Evolutionary conservation across 176 grass and related monocot genomes (phyloP).

Genomic region (Typha latifolia): DNA sequence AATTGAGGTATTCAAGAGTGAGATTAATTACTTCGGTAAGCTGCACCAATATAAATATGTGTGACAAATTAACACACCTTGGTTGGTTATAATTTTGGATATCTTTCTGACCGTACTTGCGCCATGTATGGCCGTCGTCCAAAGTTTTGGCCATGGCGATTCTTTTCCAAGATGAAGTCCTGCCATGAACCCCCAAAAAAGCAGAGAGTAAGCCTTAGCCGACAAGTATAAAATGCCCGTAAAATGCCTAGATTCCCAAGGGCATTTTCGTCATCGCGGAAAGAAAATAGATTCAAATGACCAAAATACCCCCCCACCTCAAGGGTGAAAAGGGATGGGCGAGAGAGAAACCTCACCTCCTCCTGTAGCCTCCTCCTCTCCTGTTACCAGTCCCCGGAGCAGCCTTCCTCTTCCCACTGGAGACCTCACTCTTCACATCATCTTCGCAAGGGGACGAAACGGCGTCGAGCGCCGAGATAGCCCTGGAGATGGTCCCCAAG

Average conservation of each 20-base stretch:
- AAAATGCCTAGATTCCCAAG: neutral
- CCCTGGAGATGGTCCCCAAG: slow-evolving; percentile 33
- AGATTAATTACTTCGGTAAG: too few species aligned
- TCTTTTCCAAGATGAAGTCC: neutral
- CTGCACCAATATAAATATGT: too few species aligned
- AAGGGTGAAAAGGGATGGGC: too few species aligned
- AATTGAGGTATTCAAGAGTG: too few species aligned
- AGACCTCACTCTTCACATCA: slow-evolving; percentile 39
- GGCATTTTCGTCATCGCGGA: neutral
- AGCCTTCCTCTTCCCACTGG: slow-evolving; percentile 47
- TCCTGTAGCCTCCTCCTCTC: slow-evolving; percentile 17
- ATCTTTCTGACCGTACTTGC: slow-evolving; percentile 84
- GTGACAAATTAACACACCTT: slow-evolving; percentile 25
- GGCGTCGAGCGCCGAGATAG: slow-evolving; percentile 23
- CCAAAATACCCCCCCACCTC: neutral
- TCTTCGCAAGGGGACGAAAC: slow-evolving; percentile 4
- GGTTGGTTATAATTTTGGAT: slow-evolving; percentile 63
- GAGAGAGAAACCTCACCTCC: slow-evolving; percentile 24
- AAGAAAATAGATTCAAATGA: neutral
- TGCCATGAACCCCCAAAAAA: too few species aligned
- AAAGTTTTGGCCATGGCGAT: slow-evolving; percentile 8
- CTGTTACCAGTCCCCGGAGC: slow-evolving; percentile 2
- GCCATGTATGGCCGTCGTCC: slow-evolving; percentile 64
- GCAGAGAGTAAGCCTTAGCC: too few species aligned
- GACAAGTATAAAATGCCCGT: too few species aligned